Conservation (phyloP, 371 early-diverging fungal species). For the Massospora cicadina region DNA sequence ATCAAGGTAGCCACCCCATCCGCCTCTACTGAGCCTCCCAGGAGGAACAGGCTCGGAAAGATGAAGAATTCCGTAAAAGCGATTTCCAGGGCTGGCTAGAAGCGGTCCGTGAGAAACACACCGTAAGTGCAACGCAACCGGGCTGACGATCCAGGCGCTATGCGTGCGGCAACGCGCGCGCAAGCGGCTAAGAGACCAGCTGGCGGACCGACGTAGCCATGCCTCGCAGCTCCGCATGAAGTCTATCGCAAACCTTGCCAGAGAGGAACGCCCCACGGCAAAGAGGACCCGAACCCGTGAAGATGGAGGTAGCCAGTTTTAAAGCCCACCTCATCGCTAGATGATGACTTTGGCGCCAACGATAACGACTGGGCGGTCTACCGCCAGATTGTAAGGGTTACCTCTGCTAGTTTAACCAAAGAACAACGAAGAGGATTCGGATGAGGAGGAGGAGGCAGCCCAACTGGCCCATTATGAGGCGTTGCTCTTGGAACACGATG, state of each 20-base stretch:
- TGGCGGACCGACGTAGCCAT: constrained; percentile 67
- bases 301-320: constrained; percentile 24
- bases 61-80: constrained; percentile 44
- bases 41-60: constrained; percentile 43
- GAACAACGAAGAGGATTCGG: constrained; percentile 68
- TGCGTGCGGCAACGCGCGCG: constrained; percentile 41
- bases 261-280: constrained; percentile 24
- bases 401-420: background rate
- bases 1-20: constrained; percentile 20
- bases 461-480: constrained; percentile 46
- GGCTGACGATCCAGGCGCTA: constrained; percentile 17
- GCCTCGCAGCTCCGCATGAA: constrained; percentile 72
- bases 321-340: constrained; percentile 16
- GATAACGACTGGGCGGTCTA: constrained; percentile 87
- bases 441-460: constrained; percentile 59
- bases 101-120: constrained; percentile 38
- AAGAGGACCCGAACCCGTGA: constrained; percentile 24
- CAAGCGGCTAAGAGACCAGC: constrained; percentile 44
- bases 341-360: constrained; percentile 83
- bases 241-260: constrained; percentile 63
- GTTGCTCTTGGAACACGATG: constrained; percentile 47
- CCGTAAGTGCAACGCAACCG: constrained; percentile 15
- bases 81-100: constrained; percentile 58
- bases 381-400: constrained; percentile 50
- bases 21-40: constrained; percentile 11